phyloP scores from a whole-genome alignment of 495 filamentous ascomycete species.

The Cercophora newfieldiana region DNA sequence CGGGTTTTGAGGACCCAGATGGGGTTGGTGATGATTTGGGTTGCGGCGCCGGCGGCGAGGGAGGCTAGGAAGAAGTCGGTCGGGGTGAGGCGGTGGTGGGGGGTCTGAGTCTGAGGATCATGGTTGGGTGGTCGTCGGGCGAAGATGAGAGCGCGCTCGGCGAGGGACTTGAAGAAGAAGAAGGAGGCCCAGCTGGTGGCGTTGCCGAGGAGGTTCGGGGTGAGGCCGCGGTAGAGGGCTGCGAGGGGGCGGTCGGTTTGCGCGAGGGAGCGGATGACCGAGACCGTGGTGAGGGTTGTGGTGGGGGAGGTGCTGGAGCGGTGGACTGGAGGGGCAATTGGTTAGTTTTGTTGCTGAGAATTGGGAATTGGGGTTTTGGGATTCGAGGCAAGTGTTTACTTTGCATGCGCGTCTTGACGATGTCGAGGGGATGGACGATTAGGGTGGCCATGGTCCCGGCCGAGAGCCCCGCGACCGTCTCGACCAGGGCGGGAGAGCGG shows the following conservation, averaged over 20 bases:
- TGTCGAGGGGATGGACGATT: conserved; percentile 81
- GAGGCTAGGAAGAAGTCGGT: conserved; percentile 84
- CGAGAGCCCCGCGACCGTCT: conserved; percentile 86
- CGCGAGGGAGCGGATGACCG: conserved; percentile 42
- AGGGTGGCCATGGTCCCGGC: conserved; percentile 85
- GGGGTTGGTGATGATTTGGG: conserved; percentile 84
- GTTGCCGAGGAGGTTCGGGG: conserved; percentile 89
- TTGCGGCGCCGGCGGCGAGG: conserved; percentile 69
- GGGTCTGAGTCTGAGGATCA: not conserved
- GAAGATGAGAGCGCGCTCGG: conserved; percentile 41
- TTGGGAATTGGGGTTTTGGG: not conserved
- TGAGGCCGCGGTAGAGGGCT: conserved; percentile 83
- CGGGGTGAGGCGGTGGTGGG: conserved; percentile 51
- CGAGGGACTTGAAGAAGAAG: conserved; percentile 64
- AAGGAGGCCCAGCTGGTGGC: conserved; percentile 89
- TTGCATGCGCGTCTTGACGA: conserved; percentile 95
- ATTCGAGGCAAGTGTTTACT: conserved; percentile 47
- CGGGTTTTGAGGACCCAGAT: conserved; percentile 99
- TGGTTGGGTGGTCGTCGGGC: conserved; percentile 11
- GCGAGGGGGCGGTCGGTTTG: conserved; percentile 48
- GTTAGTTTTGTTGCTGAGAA: not conserved
- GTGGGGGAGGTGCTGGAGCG: conserved; percentile 34
- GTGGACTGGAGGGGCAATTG: conserved; percentile 34
- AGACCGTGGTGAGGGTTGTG: conserved; percentile 40
- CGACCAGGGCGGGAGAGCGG: conserved; percentile 76